Base-by-base conservation (phyloP, 257 asterid genomes). In the Solanum etuberosum region DNA sequence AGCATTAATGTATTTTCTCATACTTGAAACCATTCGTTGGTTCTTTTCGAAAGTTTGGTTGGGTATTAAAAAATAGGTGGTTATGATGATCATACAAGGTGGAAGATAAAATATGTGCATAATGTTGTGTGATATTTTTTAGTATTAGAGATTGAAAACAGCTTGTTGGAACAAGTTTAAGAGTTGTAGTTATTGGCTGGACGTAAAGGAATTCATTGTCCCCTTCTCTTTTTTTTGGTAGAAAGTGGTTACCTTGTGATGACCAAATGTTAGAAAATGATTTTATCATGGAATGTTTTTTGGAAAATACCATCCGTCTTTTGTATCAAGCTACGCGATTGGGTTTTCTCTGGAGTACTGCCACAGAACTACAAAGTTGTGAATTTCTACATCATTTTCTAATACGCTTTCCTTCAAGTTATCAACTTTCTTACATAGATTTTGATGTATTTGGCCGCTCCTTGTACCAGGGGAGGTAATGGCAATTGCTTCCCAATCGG, bases 401-500 rank as follows among this genome's bases (percentile, higher is more conserved):
- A 46, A 81, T 81, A 81, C 2, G 6, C 27, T 46, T 43, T 46
- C 85, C 67, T 18, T 77, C 20, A 80, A 80, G 85, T n/a, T 80
- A 46, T 80, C 67, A 46, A 43, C 67, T 80, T 80, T 46, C 67
- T 46, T 63, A 65, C 84, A 32, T 51, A 40, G 48, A 72, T 72
- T 76, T 78, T 86, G 84, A 86, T 46, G 82, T 72, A 14, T 32
- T 86, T 40, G 83, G 84, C 70, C 20, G 13, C 34, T 63, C 67
- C 84, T 71, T 86, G 51, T 54, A 71, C 51, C 54, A 96, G 99
- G 96, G 61, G 92, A 90, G 90, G 93, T 90, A 87, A 88, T 89
- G 91, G 95, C 93, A 40, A 42, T 90, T n/a, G 93, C 93, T 34
- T 88, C 92, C 83, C 90, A 93, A 71, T 95, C 97, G 32, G 88